Percentiles rank a stretch among this genome's conserved stretches.
phyloP scores from a whole-genome alignment of 306 rosid species.

The Prunus armeniaca region DNA sequence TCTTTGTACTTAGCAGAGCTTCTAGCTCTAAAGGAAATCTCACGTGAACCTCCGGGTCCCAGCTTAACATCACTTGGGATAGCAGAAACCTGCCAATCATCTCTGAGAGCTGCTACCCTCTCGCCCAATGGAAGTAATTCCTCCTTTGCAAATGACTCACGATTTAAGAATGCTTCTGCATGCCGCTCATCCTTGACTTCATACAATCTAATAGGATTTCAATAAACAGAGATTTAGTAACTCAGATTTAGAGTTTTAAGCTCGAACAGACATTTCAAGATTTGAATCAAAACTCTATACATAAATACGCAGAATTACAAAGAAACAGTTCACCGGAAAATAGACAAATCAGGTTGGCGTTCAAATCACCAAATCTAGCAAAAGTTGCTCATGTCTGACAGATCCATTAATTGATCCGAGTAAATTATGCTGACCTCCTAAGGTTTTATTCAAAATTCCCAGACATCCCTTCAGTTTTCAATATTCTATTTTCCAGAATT shows the following conservation, averaged over 20 bases:
- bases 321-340: not conserved
- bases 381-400: not conserved
- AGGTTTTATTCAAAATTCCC: not conserved
- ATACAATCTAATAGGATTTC: slow-evolving; percentile 50
- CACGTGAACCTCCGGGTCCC: slow-evolving; percentile 90
- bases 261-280: not conserved
- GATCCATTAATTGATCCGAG: not conserved
- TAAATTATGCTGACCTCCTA: not conserved
- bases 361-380: not conserved
- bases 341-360: not conserved
- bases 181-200: slow-evolving; percentile 86
- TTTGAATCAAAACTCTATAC: not conserved
- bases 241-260: not conserved
- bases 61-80: slow-evolving; percentile 52
- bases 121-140: slow-evolving; percentile 78
- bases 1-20: slow-evolving; percentile 65
- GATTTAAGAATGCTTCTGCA: slow-evolving; percentile 84
- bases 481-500: not conserved
- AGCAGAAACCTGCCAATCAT: slow-evolving; percentile 33
- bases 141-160: slow-evolving; percentile 70
- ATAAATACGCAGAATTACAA: not conserved
- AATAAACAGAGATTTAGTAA: not conserved
- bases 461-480: not conserved
- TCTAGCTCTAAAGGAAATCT: slow-evolving; percentile 74
- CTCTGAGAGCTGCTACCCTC: slow-evolving; percentile 55